Percentiles rank a stretch among this genome's conserved stretches.
phyloP scores from a whole-genome alignment of 768 basidiomycete genomes.

The Hortiboletus campestris region DNA sequence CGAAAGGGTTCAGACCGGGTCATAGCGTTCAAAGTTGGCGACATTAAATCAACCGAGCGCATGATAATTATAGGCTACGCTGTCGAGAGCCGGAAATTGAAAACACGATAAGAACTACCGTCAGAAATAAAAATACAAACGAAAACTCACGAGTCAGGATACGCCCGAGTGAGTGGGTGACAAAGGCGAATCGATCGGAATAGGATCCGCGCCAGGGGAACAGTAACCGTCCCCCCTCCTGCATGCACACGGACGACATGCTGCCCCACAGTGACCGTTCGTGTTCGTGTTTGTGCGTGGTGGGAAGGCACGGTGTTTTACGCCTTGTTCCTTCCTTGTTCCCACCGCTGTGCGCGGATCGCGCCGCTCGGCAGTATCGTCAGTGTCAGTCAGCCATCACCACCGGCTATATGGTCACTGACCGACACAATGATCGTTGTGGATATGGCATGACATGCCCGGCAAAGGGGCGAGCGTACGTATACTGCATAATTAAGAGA shows the following conservation, averaged over 20 bases:
- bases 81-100: slow-evolving; percentile 25
- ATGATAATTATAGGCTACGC: slow-evolving; percentile 5
- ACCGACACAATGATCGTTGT: slow-evolving; percentile 32
- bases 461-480: slow-evolving; percentile 35
- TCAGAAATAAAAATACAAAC: slow-evolving; percentile 13
- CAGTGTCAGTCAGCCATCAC: background rate
- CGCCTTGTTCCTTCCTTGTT: slow-evolving; percentile 3
- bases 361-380: slow-evolving; percentile 1
- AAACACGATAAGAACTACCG: slow-evolving; percentile 1
- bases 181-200: slow-evolving; percentile 13
- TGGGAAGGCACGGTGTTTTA: slow-evolving; percentile 26
- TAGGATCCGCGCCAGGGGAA: slow-evolving; percentile 10
- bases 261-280: slow-evolving; percentile 7
- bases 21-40: slow-evolving; percentile 7
- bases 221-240: background rate
- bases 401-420: slow-evolving; percentile 8
- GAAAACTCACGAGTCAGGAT: slow-evolving; percentile 1
- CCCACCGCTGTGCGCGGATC: slow-evolving; percentile 6
- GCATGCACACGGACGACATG: slow-evolving; percentile 15
- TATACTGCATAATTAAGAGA: slow-evolving; percentile 59
- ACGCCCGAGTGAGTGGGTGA: slow-evolving; percentile 1
- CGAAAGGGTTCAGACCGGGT: background rate
- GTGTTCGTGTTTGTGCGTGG: slow-evolving; percentile 6
- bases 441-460: slow-evolving; percentile 4
- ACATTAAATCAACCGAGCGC: slow-evolving; percentile 13